phyloP scores from a whole-genome alignment of 2,329 filamentous ascomycete species.

The Phialophora verrucosa region DNA sequence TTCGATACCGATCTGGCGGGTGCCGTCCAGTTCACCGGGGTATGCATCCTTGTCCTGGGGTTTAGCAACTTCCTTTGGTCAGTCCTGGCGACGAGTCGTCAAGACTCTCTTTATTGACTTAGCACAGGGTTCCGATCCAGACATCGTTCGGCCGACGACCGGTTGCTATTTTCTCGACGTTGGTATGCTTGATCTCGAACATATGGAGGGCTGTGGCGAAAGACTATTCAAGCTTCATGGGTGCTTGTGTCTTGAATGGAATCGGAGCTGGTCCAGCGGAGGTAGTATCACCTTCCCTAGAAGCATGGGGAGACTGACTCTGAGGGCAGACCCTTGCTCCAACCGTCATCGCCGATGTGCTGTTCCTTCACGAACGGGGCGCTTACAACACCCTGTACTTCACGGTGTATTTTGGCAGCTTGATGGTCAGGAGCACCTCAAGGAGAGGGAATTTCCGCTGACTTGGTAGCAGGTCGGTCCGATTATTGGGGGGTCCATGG shows the following conservation, averaged over 20 bases:
- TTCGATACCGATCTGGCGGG: slow-evolving; percentile 12
- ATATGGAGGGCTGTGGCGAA: slow-evolving; percentile 65
- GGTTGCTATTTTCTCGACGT: slow-evolving; percentile 58
- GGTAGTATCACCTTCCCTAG: slow-evolving; percentile 45
- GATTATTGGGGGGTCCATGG: slow-evolving; percentile 11
- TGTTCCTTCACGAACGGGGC: slow-evolving; percentile 16
- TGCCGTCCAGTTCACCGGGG: slow-evolving; percentile 46
- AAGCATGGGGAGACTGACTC: slow-evolving; percentile 48
- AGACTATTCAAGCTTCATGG: slow-evolving; percentile 67
- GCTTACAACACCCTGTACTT: slow-evolving; percentile 14
- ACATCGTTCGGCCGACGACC: slow-evolving; percentile 59
- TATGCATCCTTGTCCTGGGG: slow-evolving; percentile 55
- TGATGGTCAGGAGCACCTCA: slow-evolving; percentile 4
- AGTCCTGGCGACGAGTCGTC: slow-evolving; percentile 12
- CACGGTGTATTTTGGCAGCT: slow-evolving; percentile 15
- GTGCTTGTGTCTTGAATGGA: slow-evolving; percentile 65
- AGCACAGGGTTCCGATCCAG: slow-evolving; percentile 12
- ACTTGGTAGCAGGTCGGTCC: slow-evolving; percentile 26
- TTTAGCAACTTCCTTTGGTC: slow-evolving; percentile 62
- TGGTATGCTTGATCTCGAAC: slow-evolving; percentile 58
- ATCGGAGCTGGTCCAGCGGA: slow-evolving; percentile 56
- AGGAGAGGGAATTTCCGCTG: not conserved
- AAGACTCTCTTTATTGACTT: not conserved
- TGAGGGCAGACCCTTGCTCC: slow-evolving; percentile 29
- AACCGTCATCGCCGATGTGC: slow-evolving; percentile 4